Conservation (phyloP, 2,329 filamentous ascomycete genomes). For the Cercospora canescens region DNA sequence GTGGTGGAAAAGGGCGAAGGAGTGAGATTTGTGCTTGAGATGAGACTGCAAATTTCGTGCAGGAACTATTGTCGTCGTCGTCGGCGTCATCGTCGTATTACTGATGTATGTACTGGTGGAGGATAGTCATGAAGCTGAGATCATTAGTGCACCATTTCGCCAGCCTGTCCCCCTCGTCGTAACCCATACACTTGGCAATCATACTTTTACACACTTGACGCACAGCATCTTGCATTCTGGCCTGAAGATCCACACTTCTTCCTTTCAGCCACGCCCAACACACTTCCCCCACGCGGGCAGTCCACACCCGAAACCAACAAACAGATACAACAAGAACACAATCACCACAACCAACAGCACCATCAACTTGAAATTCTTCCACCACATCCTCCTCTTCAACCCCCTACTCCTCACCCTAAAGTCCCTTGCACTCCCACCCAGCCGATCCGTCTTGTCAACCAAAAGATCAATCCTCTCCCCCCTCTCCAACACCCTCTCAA, state of each 20-base stretch:
- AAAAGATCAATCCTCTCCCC: slow-evolving; percentile 91
- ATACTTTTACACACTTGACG: background rate
- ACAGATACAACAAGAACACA: slow-evolving; percentile 68
- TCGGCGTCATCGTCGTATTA: background rate
- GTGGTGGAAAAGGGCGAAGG: too few relatives aligned
- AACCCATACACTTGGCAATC: background rate
- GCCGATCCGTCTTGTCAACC: slow-evolving; percentile 92
- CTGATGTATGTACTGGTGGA: background rate
- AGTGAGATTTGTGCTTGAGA: too few relatives aligned
- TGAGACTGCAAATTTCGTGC: too few relatives aligned
- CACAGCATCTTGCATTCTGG: background rate
- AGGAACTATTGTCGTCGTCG: background rate
- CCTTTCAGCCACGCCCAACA: slow-evolving; percentile 18
- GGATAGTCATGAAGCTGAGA: background rate
- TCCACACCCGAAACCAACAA: slow-evolving; percentile 72
- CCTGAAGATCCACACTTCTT: background rate
- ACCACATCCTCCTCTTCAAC: slow-evolving; percentile 95
- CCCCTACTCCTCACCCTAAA: slow-evolving; percentile 86
- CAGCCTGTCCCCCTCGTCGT: background rate
- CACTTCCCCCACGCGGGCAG: slow-evolving; percentile 52
- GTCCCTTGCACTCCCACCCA: slow-evolving; percentile 85
- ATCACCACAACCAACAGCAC: slow-evolving; percentile 71
- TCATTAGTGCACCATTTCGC: background rate
- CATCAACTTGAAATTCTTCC: slow-evolving; percentile 99
- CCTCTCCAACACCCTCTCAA: slow-evolving; percentile 82